A percentile compares a stretch with the other conserved stretches of the same genome.
Conservation (phyloP, 306 rosid species). For the Prunus padus region DNA sequence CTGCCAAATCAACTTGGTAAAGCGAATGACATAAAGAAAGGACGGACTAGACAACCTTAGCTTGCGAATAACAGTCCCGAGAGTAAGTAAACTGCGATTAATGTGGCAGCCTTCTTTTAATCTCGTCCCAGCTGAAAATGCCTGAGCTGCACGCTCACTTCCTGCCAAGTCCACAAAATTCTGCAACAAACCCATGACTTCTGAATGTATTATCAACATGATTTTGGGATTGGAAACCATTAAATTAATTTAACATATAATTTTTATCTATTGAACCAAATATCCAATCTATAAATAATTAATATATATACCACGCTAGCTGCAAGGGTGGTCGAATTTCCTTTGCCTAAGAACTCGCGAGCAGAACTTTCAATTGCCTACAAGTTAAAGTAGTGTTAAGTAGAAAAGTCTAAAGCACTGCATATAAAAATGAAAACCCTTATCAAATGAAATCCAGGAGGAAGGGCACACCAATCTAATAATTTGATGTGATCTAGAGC, state of each 20-base stretch:
- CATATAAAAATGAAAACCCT: constrained; percentile 4
- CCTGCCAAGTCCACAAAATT: constrained; percentile 98
- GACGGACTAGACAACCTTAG: constrained; percentile 66
- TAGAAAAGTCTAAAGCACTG: constrained; percentile 20
- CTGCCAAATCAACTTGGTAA: neutral
- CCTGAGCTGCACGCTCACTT: constrained; percentile 98
- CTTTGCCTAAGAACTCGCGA: constrained; percentile 90
- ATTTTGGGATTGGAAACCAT: neutral
- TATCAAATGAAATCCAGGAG: constrained; percentile 6
- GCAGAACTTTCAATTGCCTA: constrained; percentile 99
- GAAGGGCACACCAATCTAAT: constrained; percentile 67
- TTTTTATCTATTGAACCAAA: constrained; percentile 17
- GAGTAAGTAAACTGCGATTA: constrained; percentile 95
- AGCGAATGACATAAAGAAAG: constrained; percentile 26
- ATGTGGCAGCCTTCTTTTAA: constrained; percentile 98
- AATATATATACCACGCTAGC: constrained; percentile 79
- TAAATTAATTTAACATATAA: neutral
- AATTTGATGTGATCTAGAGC: constrained; percentile 98
- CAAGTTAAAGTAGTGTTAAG: constrained; percentile 28
- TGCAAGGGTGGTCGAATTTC: constrained; percentile 80
- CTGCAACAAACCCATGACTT: constrained; percentile 48
- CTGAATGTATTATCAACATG: neutral
- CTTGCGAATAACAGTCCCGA: constrained; percentile 92
- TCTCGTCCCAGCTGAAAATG: constrained; percentile 86
- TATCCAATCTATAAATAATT: constrained; percentile 12